These are phyloP conservation scores for Gloeophyllum trabeum DNA, from an alignment of 768 basidiomycete species.

Conservation along the genomic window DNA sequence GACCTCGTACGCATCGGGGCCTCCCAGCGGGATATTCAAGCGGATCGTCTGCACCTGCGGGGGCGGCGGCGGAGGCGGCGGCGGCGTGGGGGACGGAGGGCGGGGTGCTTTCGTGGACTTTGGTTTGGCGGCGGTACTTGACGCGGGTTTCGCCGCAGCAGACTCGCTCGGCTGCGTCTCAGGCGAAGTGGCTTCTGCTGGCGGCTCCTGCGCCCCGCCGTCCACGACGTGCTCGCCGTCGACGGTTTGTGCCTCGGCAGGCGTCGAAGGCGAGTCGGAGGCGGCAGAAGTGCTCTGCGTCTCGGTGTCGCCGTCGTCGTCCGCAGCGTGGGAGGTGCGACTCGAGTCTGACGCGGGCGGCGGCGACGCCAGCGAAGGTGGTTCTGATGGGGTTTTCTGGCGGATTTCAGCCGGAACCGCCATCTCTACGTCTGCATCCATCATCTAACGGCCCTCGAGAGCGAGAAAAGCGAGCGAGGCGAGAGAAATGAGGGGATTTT, in stretches of 20 bases:
- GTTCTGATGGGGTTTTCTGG: not conserved
- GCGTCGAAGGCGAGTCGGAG: not conserved
- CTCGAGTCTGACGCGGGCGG: conserved; percentile 1
- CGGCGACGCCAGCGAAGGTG: conserved; percentile 4
- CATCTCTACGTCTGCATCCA: conserved; percentile 7
- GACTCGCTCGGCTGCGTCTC: conserved; percentile 4
- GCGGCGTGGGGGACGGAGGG: conserved; percentile 44
- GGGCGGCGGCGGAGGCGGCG: conserved; percentile 35
- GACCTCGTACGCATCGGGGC: conserved; percentile 66
- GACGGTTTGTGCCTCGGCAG: not conserved
- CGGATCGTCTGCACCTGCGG: conserved; percentile 54
- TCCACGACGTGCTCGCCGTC: not conserved
- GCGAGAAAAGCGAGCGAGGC: conserved; percentile 1
- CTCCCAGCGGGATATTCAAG: conserved; percentile 58
- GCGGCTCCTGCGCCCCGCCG: conserved; percentile 5
- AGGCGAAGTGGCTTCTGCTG: conserved; percentile 4
- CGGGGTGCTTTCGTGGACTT: conserved; percentile 35
- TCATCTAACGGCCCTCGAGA: conserved; percentile 1
- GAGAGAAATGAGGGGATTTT: conserved; percentile 6
- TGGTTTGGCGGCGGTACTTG: conserved; percentile 27
- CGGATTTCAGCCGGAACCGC: not conserved
- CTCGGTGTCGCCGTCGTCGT: not conserved
- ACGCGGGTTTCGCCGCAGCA: conserved; percentile 16
- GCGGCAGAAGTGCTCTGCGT: not conserved
- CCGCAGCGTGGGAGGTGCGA: not conserved